phyloP scores from a whole-genome alignment of 2,329 filamentous ascomycete species.

The Botryotinia calthae region DNA sequence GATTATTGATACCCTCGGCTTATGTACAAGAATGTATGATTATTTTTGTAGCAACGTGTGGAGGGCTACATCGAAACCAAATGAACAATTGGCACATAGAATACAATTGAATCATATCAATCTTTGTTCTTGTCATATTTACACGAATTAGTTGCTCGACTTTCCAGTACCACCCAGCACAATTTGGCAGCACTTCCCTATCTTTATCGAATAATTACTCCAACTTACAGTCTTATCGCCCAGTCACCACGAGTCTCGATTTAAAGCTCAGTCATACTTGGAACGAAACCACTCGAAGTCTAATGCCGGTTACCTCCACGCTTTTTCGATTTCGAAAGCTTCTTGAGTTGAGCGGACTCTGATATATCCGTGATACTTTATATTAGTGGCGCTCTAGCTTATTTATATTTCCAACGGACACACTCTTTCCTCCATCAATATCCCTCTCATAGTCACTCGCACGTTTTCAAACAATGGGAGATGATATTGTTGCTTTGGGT shows the following conservation, averaged over 20 bases:
- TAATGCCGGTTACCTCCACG: not conserved
- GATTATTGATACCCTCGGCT: conserved; percentile 17
- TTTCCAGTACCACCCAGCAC: not conserved
- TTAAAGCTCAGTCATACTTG: not conserved
- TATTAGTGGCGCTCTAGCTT: too few species aligned
- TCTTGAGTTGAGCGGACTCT: not conserved
- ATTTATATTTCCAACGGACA: too few species aligned
- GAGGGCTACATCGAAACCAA: not conserved
- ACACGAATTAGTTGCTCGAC: not conserved
- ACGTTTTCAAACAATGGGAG: too few species aligned
- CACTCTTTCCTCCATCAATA: too few species aligned
- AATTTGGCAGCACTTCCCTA: not conserved
- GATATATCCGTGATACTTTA: too few species aligned
- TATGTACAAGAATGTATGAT: not conserved
- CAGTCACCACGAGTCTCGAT: not conserved
- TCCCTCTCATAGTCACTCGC: too few species aligned
- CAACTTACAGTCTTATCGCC: not conserved
- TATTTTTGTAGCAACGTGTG: not conserved
- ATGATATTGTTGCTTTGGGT: not conserved
- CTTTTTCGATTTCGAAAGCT: not conserved
- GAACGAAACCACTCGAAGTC: not conserved
- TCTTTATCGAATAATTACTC: not conserved
- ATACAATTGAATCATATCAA: not conserved
- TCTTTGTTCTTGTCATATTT: not conserved
- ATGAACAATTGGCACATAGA: not conserved